Conservation (phyloP, 2,329 filamentous ascomycete genomes). For the Paradendryphiella salina region DNA sequence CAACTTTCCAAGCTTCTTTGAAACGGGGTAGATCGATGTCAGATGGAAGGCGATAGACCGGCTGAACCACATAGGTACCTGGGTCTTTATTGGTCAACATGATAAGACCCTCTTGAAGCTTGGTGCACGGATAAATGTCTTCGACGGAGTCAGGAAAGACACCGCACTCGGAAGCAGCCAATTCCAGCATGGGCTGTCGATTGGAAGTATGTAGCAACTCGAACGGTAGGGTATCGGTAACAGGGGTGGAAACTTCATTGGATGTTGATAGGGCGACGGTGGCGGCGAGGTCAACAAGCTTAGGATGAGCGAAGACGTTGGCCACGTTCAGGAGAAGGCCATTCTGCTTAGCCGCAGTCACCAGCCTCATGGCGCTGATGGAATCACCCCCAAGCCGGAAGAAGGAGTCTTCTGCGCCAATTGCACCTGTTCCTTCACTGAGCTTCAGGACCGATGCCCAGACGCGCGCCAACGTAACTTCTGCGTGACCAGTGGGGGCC, state of each 20-base stretch:
- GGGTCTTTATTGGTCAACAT: conserved; percentile 39
- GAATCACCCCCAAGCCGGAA: conserved; percentile 55
- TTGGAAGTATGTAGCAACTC: conserved; percentile 27
- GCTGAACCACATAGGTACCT: conserved; percentile 42
- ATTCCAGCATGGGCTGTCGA: conserved; percentile 25
- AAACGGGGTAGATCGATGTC: conserved; percentile 43
- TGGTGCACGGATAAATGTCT: conserved; percentile 40
- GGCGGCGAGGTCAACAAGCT: conserved; percentile 50
- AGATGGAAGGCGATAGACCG: conserved; percentile 47
- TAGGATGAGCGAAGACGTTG: conserved; percentile 51
- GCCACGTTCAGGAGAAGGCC: conserved; percentile 50
- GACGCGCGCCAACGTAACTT: conserved; percentile 33
- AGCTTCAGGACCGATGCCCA: conserved; percentile 50
- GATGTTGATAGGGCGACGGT: conserved; percentile 27
- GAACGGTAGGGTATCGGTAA: conserved; percentile 28
- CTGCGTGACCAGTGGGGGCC: conserved; percentile 29
- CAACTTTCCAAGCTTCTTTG: conserved; percentile 52
- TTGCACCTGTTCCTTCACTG: conserved; percentile 34
- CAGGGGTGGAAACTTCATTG: conserved; percentile 19
- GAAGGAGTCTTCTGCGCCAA: conserved; percentile 52
- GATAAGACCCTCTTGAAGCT: conserved; percentile 40
- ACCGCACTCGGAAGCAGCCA: conserved; percentile 36
- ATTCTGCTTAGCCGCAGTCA: conserved; percentile 47
- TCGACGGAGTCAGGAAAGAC: conserved; percentile 31
- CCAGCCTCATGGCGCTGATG: conserved; percentile 52